phyloP scores from a whole-genome alignment of 1,284 basidiomycete genomes.

The Malassezia yamatoensis region DNA sequence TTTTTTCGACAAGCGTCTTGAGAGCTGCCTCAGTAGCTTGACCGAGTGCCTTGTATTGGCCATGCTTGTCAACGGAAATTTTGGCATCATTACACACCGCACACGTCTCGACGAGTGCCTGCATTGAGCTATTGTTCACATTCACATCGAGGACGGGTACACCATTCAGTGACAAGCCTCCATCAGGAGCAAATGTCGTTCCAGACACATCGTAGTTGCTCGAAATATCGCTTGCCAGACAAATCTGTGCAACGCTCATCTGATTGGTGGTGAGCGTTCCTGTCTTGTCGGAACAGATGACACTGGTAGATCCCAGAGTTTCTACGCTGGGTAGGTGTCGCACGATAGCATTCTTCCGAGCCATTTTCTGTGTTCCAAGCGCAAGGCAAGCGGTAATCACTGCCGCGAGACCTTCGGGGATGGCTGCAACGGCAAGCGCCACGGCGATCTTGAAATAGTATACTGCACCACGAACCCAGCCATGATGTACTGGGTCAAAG shows the following conservation, averaged over 20 bases:
- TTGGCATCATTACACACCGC: conserved; percentile 45
- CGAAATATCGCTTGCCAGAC: conserved; percentile 8
- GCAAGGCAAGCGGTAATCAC: conserved; percentile 47
- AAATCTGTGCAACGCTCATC: conserved; percentile 42
- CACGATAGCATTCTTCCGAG: conserved; percentile 46
- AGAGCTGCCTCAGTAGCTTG: conserved; percentile 68
- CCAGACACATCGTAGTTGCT: conserved; percentile 39
- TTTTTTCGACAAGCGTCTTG: conserved; percentile 68
- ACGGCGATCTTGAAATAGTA: conserved; percentile 49
- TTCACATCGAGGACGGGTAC: conserved; percentile 24
- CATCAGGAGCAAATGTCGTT: conserved; percentile 35
- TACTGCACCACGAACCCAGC: conserved; percentile 42
- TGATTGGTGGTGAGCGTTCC: conserved; percentile 47
- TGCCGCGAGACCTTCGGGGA: conserved; percentile 45
- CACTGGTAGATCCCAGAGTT: conserved; percentile 45
- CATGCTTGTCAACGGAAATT: conserved; percentile 55
- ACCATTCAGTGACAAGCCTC: conserved; percentile 23
- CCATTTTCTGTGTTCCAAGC: conserved; percentile 47
- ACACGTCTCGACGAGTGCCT: conserved; percentile 39
- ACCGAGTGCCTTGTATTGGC: conserved; percentile 70
- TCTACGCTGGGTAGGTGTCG: conserved; percentile 44
- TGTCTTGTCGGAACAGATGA: conserved; percentile 49
- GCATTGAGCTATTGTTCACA: conserved; percentile 29
- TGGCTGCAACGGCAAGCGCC: conserved; percentile 46
- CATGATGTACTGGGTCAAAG: conserved; percentile 43